A percentile compares a stretch with the other conserved stretches of the same genome.
Conservation (phyloP, 2,329 filamentous ascomycete genomes). For the Cladosporium phlei region DNA sequence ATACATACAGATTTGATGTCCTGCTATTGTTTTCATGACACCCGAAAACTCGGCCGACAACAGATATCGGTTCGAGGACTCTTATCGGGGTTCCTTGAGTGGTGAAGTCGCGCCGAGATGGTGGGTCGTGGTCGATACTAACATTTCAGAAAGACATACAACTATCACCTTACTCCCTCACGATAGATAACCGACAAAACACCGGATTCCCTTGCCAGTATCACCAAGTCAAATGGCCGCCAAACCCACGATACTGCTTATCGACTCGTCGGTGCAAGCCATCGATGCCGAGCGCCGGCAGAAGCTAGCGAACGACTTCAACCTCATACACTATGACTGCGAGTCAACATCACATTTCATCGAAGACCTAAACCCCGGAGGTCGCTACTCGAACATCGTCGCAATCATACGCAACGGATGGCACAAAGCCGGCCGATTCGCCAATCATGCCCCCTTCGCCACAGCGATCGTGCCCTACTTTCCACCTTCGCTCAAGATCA, state of each 20-base stretch:
- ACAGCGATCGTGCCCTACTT: slow-evolving; percentile 31
- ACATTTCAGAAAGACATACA: too few relatives aligned
- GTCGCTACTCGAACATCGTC: slow-evolving; percentile 37
- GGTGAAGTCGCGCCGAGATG: too few relatives aligned
- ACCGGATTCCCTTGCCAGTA: too few relatives aligned
- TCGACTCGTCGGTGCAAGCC: slow-evolving; percentile 13
- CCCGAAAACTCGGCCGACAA: too few relatives aligned
- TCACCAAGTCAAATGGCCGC: too few relatives aligned
- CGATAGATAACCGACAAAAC: too few relatives aligned
- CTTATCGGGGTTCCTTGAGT: too few relatives aligned
- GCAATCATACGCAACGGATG: slow-evolving; percentile 55
- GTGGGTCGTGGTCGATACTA: too few relatives aligned
- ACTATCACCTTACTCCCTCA: too few relatives aligned
- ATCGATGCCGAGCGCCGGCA: slow-evolving; percentile 34
- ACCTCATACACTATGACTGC: slow-evolving; percentile 35
- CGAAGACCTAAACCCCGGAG: slow-evolving; percentile 30
- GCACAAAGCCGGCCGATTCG: slow-evolving; percentile 51
- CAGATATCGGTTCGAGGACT: too few relatives aligned
- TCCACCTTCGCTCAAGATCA: slow-evolving; percentile 50
- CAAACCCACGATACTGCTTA: slow-evolving; percentile 9
- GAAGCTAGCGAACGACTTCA: slow-evolving; percentile 31
- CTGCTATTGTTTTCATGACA: too few relatives aligned
- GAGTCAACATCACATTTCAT: slow-evolving; percentile 36
- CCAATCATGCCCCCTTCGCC: slow-evolving; percentile 30
- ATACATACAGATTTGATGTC: too few relatives aligned